Conservation (phyloP, 768 basidiomycete genomes). For the Leccinum boreale region DNA sequence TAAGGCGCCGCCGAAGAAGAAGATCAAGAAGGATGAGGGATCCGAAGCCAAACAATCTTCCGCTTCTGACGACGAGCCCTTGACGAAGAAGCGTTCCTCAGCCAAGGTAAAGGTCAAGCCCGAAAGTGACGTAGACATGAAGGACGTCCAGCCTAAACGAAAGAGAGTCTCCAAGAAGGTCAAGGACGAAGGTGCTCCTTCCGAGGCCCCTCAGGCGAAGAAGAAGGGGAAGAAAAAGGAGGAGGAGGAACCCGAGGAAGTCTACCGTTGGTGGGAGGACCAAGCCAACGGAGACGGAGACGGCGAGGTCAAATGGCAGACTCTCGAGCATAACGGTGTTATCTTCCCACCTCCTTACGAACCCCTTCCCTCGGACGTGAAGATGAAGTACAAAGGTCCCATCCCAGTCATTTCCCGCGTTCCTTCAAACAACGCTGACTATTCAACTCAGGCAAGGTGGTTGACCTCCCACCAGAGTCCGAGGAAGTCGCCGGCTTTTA, state of each 20-base stretch:
- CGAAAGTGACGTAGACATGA: conserved; percentile 48
- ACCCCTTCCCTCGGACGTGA: conserved; percentile 74
- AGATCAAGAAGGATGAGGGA: conserved; percentile 52
- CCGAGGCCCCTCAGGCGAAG: conserved; percentile 46
- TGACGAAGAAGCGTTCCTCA: conserved; percentile 22
- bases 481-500: conserved; percentile 99
- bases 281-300: conserved; percentile 76
- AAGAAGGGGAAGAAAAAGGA: conserved; percentile 57
- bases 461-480: conserved; percentile 77
- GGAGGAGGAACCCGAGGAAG: conserved; percentile 61
- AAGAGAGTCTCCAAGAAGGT: conserved; percentile 51
- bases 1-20: conserved; percentile 64
- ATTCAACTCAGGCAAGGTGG: conserved; percentile 56
- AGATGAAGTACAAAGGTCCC: conserved; percentile 94
- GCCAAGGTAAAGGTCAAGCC: conserved; percentile 40
- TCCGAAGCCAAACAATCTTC: conserved; percentile 15
- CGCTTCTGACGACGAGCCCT: conserved; percentile 37
- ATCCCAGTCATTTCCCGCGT: conserved; percentile 14
- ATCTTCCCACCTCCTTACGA: conserved; percentile 96
- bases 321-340: conserved; percentile 92
- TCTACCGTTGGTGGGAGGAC: conserved; percentile 86
- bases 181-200: conserved; percentile 43
- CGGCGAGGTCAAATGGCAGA: conserved; percentile 85
- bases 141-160: conserved; percentile 40
- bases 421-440: conserved; percentile 15